Conservation (phyloP, 73 alveolate species). For the Paramecium sonneborni region DNA sequence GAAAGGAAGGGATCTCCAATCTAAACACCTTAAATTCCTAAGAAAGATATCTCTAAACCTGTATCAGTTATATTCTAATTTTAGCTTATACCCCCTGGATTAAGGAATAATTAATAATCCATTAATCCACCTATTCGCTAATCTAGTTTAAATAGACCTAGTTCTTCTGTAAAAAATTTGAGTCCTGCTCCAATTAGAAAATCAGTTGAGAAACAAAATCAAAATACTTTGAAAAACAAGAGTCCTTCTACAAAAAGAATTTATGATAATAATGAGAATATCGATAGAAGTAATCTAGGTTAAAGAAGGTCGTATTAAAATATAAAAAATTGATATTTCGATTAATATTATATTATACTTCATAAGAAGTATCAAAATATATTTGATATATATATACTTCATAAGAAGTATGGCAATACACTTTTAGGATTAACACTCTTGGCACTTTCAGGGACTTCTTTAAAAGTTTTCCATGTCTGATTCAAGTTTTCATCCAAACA, state of each 20-base stretch:
- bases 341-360: not conserved
- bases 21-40: not conserved
- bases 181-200: slow-evolving; percentile 14
- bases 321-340: not conserved
- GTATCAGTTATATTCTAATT: not conserved
- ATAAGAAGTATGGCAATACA: slow-evolving; percentile 75
- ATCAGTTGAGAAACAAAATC: not conserved
- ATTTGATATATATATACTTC: not conserved
- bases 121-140: not conserved
- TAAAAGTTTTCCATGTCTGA: slow-evolving; percentile 74
- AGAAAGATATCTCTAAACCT: slow-evolving; percentile 1
- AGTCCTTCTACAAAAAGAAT: not conserved
- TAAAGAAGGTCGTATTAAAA: not conserved
- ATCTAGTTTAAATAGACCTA: slow-evolving; percentile 28
- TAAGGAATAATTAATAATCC: not conserved
- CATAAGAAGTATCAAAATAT: not conserved
- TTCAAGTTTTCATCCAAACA: slow-evolving; percentile 84
- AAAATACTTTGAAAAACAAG: not conserved
- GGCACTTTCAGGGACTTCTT: slow-evolving; percentile 70
- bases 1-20: slow-evolving; percentile 10
- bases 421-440: slow-evolving; percentile 69
- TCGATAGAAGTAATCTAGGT: not conserved
- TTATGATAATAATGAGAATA: not conserved
- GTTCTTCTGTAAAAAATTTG: not conserved
- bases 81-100: not conserved